phyloP scores from a whole-genome alignment of 2,329 filamentous ascomycete genomes.

The Stagonosporopsis chrysanthemi region DNA sequence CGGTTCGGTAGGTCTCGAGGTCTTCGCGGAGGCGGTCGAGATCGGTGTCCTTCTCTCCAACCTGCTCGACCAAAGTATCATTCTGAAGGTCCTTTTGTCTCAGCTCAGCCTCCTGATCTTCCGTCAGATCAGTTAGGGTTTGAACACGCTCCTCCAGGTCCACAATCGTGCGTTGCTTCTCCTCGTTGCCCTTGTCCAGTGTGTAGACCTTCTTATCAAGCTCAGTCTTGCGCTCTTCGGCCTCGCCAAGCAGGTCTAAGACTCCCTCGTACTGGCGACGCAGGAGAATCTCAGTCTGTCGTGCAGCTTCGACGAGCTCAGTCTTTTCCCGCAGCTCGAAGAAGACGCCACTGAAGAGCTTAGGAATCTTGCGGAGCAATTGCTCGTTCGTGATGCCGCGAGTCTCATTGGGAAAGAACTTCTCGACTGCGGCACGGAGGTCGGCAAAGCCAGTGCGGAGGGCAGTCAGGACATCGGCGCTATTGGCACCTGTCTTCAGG shows the following conservation, averaged over 20 bases:
- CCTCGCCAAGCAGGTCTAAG: constrained; percentile 39
- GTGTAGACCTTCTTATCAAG: constrained; percentile 49
- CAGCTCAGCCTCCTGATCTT: constrained; percentile 47
- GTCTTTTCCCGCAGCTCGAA: constrained; percentile 44
- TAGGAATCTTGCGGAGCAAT: constrained; percentile 48
- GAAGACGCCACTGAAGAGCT: constrained; percentile 50
- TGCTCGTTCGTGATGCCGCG: constrained; percentile 50
- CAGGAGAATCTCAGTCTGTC: constrained; percentile 49
- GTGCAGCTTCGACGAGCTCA: constrained; percentile 36
- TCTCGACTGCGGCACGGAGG: constrained; percentile 51
- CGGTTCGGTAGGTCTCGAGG: constrained; percentile 50
- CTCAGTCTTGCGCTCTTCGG: constrained; percentile 45
- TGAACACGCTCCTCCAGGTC: constrained; percentile 47
- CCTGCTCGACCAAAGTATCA: constrained; percentile 37
- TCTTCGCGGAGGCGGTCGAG: constrained; percentile 49
- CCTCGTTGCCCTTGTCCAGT: constrained; percentile 49
- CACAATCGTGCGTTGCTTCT: constrained; percentile 47
- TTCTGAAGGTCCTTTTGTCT: constrained; percentile 39
- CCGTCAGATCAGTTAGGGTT: constrained; percentile 36
- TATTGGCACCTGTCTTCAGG: constrained; percentile 41
- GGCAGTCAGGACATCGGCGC: constrained; percentile 47
- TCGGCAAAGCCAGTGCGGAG: constrained; percentile 53
- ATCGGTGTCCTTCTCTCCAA: constrained; percentile 45
- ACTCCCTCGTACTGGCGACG: constrained; percentile 43
- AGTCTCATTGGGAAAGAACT: constrained; percentile 50